These are phyloP conservation scores for Cyclospora cayetanensis DNA, from an alignment of 169 alveolate species.

Conservation along the genomic window DNA sequence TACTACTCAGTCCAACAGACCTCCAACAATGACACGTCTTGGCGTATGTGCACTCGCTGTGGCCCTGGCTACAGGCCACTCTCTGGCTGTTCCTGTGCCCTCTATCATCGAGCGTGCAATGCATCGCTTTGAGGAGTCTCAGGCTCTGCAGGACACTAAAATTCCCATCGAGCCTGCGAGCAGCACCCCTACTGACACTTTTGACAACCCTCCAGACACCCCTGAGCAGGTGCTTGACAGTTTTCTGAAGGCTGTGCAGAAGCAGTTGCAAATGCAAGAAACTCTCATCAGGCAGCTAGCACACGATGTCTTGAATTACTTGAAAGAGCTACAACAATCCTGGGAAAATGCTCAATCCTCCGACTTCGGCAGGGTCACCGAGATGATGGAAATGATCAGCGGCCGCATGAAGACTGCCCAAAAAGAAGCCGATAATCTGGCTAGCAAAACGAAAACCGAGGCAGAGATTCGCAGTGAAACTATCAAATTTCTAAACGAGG, in stretches of 20 bases:
- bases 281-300: conserved; percentile 14
- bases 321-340: background rate
- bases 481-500: conserved; percentile 4
- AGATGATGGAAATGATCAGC: conserved; percentile 34
- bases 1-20: too few species aligned
- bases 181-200: conserved; percentile 5
- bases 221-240: background rate
- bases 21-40: conserved; percentile 24
- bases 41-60: conserved; percentile 21
- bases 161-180: background rate
- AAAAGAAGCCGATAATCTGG: background rate
- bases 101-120: background rate
- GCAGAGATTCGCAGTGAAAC: background rate
- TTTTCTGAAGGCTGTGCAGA: conserved; percentile 13
- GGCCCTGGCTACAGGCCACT: conserved; percentile 25
- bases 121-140: background rate
- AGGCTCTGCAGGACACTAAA: background rate
- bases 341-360: background rate
- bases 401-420: conserved; percentile 24
- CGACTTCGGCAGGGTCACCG: background rate
- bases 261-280: conserved; percentile 47
- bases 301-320: background rate
- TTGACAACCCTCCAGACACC: background rate
- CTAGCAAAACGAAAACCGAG: background rate
- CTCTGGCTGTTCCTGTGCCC: background rate